phyloP scores from a whole-genome alignment of 1,139 yeast species.

The Torulaspora pretoriensis region DNA sequence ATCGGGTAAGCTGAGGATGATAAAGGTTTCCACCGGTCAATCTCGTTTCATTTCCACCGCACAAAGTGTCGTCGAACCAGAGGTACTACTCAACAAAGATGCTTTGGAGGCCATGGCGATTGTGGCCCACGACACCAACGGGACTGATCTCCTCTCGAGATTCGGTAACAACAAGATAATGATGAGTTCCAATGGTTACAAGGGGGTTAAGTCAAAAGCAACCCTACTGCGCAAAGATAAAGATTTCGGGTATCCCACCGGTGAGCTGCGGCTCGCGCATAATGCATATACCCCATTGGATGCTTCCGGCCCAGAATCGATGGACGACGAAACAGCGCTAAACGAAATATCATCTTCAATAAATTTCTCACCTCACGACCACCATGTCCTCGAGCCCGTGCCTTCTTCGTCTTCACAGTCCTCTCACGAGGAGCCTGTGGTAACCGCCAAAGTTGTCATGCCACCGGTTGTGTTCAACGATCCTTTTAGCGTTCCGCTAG shows the following conservation, averaged over 20 bases:
- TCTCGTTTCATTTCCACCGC: slow-evolving; percentile 37
- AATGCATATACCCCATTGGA: slow-evolving; percentile 8
- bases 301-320: slow-evolving; percentile 9
- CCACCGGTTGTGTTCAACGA: slow-evolving; percentile 14
- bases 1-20: slow-evolving; percentile 30
- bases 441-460: neutral
- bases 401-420: slow-evolving; percentile 17
- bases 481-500: slow-evolving; percentile 21
- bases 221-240: slow-evolving; percentile 5
- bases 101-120: slow-evolving; percentile 36
- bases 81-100: slow-evolving; percentile 32
- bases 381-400: slow-evolving; percentile 15
- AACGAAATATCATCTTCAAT: slow-evolving; percentile 14
- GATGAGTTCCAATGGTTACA: slow-evolving; percentile 30
- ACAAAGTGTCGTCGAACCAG: slow-evolving; percentile 35
- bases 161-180: slow-evolving; percentile 29
- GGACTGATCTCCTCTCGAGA: slow-evolving; percentile 23
- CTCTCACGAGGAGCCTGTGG: slow-evolving; percentile 14
- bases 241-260: neutral
- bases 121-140: slow-evolving; percentile 30
- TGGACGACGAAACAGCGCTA: slow-evolving; percentile 11
- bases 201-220: slow-evolving; percentile 15
- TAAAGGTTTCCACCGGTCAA: slow-evolving; percentile 35
- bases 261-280: slow-evolving; percentile 1
- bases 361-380: slow-evolving; percentile 14